phyloP scores from a whole-genome alignment of 352 stramenopile genomes.

The Globisporangium polare region DNA sequence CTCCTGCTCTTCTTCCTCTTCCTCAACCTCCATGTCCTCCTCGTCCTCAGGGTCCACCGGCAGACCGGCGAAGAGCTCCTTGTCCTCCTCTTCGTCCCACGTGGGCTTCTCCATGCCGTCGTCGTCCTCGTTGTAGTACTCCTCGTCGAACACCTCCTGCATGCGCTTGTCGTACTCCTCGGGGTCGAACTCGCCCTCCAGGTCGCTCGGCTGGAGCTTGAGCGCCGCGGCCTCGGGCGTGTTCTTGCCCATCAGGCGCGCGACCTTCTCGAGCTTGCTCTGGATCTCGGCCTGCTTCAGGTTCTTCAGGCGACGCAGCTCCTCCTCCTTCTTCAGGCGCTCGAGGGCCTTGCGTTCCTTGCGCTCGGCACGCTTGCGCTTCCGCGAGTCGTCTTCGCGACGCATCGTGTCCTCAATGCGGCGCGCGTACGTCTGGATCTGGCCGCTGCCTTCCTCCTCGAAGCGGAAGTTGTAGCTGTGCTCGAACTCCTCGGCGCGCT shows the following conservation, averaged over 20 bases:
- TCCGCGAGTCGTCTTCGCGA: constrained; percentile 95
- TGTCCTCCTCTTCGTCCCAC: constrained; percentile 83
- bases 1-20: constrained; percentile 28
- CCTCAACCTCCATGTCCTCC: constrained; percentile 31
- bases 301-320: constrained; percentile 97
- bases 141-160: constrained; percentile 95
- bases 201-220: constrained; percentile 45
- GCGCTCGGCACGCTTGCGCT: constrained; percentile 92
- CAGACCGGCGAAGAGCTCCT: constrained; percentile 73
- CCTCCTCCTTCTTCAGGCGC: constrained; percentile 95
- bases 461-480: constrained; percentile 99
- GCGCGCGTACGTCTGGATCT: constrained; percentile 85
- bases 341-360: constrained; percentile 95
- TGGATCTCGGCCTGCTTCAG: constrained; percentile 96
- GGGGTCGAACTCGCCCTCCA: constrained; percentile 96
- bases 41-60: constrained; percentile 62
- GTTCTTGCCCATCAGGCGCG: constrained; percentile 73
- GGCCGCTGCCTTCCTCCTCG: constrained; percentile 91
- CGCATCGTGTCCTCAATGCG: constrained; percentile 89
- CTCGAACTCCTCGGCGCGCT: constrained; percentile 97
- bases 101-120: constrained; percentile 71
- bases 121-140: constrained; percentile 94
- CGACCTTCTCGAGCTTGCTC: constrained; percentile 91
- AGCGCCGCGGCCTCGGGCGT: constrained; percentile 43
- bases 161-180: constrained; percentile 97